A percentile compares a stretch with the other conserved stretches of the same genome.
phyloP scores from a whole-genome alignment of 2,329 filamentous ascomycete species.

The Aspergillus transmontanensis region DNA sequence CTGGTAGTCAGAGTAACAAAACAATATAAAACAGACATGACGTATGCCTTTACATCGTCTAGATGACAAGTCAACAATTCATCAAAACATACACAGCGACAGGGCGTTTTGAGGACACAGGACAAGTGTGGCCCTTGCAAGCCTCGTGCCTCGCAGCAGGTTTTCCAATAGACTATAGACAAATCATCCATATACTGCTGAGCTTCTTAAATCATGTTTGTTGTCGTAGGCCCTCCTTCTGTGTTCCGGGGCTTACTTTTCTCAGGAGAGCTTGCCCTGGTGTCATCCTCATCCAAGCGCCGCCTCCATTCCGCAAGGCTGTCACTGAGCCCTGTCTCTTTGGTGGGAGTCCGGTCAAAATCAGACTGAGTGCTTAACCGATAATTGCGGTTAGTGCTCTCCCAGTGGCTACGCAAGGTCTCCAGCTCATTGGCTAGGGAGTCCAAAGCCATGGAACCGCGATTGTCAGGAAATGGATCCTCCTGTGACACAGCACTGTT shows the following conservation, averaged over 20 bases:
- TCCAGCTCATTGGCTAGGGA: constrained; percentile 91
- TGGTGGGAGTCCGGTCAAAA: constrained; percentile 66
- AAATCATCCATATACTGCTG: constrained; percentile 15
- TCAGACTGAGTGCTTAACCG: constrained; percentile 87
- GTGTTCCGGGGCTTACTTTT: constrained; percentile 29
- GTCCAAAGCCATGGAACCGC: constrained; percentile 75
- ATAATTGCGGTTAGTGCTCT: constrained; percentile 93
- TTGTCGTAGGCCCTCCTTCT: constrained; percentile 23
- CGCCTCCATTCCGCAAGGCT: constrained; percentile 80
- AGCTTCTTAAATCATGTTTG: constrained; percentile 39
- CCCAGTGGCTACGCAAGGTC: constrained; percentile 87
- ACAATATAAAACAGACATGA: not conserved
- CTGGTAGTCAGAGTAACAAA: not conserved
- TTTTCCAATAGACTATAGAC: constrained; percentile 26
- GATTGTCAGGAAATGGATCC: constrained; percentile 51
- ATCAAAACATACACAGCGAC: not conserved
- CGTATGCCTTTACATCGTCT: not conserved
- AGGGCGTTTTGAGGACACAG: not conserved
- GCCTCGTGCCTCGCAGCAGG: constrained; percentile 23
- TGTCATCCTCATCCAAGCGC: constrained; percentile 66
- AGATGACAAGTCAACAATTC: not conserved
- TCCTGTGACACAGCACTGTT: constrained; percentile 48
- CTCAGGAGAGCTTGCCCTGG: constrained; percentile 31
- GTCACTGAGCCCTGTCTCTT: constrained; percentile 61
- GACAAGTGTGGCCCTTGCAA: constrained; percentile 1